Percentiles rank a stretch among this genome's conserved stretches.
Conservation (phyloP, 768 basidiomycete species). For the Lentinula raphanica region DNA sequence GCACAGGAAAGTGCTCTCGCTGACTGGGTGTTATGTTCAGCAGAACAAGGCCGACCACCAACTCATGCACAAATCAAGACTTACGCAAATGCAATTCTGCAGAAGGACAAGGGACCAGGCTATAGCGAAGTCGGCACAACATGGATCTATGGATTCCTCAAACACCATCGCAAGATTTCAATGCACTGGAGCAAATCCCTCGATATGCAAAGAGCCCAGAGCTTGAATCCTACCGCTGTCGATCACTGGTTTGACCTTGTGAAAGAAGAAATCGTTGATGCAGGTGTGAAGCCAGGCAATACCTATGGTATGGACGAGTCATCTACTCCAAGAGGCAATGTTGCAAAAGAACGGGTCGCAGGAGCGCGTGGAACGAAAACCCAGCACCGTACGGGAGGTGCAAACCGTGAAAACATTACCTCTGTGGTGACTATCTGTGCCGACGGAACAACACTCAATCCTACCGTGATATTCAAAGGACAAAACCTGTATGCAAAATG, state of each 20-base stretch:
- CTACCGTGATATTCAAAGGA: conserved; percentile 35
- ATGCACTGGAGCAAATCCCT: conserved; percentile 28
- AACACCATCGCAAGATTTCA: conserved; percentile 21
- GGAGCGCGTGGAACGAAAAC: conserved; percentile 19
- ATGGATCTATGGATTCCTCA: conserved; percentile 25
- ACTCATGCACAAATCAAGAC: conserved; percentile 12
- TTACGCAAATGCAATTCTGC: conserved; percentile 22
- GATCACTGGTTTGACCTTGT: conserved; percentile 15
- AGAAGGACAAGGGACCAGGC: conserved; percentile 7
- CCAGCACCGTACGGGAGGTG: conserved; percentile 28
- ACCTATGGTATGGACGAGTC: conserved; percentile 36
- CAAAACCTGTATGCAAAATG: conserved; percentile 25
- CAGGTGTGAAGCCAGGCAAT: conserved; percentile 16
- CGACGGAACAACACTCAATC: conserved; percentile 27
- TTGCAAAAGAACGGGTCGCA: conserved; percentile 24
- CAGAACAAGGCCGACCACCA: conserved; percentile 22
- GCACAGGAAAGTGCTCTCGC: conserved; percentile 23
- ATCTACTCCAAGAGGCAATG: conserved; percentile 22
- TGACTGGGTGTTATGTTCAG: conserved; percentile 20
- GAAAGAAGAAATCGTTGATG: conserved; percentile 17
- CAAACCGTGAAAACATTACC: conserved; percentile 29
- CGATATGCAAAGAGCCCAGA: conserved; percentile 21
- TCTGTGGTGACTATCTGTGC: conserved; percentile 35
- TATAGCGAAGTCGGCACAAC: conserved; percentile 17
- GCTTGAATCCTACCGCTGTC: conserved; percentile 23